A percentile compares a stretch with the other conserved stretches of the same genome.
phyloP scores from a whole-genome alignment of 371 early-diverging fungal species.

The Mucor mucedo region DNA sequence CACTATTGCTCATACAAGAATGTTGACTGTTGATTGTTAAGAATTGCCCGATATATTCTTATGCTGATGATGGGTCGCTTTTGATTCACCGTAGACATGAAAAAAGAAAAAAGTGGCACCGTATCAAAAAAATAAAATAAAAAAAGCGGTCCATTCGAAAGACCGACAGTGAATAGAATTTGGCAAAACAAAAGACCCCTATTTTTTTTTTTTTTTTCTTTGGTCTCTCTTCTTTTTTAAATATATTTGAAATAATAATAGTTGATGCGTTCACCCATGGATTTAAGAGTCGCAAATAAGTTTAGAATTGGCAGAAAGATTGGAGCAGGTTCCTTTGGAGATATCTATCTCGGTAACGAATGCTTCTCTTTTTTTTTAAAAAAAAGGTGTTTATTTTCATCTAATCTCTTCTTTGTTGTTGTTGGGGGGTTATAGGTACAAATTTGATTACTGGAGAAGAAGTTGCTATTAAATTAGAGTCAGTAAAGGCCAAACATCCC shows the following conservation, averaged over 20 bases:
- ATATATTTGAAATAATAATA: not conserved
- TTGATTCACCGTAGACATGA: too few species aligned
- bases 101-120: too few species aligned
- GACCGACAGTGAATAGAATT: too few species aligned
- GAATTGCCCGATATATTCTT: too few species aligned
- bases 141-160: too few species aligned
- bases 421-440: slow-evolving; percentile 61
- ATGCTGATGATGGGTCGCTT: too few species aligned
- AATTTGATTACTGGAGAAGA: slow-evolving; percentile 94
- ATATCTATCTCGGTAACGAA: slow-evolving; percentile 91
- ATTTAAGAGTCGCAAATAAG: slow-evolving; percentile 86
- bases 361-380: not conserved
- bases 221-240: not conserved
- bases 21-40: too few species aligned
- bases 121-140: too few species aligned
- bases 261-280: slow-evolving; percentile 35
- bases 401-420: not conserved
- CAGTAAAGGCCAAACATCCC: slow-evolving; percentile 91
- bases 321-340: slow-evolving; percentile 99
- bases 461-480: slow-evolving; percentile 96
- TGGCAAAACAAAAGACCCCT: too few species aligned
- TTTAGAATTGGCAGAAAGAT: slow-evolving; percentile 97
- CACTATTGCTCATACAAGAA: too few species aligned
- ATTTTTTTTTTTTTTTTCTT: not conserved
- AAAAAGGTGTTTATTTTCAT: not conserved